These are phyloP conservation scores for Fusarium devonianum DNA, from an alignment of 2,329 filamentous ascomycete genomes.

Conservation along the genomic window DNA sequence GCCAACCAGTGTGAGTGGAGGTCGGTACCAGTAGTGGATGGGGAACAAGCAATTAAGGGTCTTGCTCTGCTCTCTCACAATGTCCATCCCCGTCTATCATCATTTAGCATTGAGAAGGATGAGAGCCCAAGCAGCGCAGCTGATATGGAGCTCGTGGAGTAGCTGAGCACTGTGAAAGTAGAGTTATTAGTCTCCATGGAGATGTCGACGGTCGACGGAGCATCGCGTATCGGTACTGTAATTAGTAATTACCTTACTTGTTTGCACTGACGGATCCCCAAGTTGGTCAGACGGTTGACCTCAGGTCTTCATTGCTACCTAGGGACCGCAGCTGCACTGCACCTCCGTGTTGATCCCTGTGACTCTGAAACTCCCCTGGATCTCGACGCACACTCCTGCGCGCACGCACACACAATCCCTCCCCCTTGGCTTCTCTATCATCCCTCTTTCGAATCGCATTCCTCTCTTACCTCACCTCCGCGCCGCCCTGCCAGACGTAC, in stretches of 20 bases:
- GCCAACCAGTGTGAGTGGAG: slow-evolving; percentile 30
- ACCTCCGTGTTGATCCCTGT: slow-evolving; percentile 40
- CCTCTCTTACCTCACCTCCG: slow-evolving; percentile 9
- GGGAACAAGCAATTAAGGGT: slow-evolving; percentile 35
- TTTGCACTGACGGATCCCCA: slow-evolving; percentile 6
- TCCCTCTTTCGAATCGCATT: slow-evolving; percentile 14
- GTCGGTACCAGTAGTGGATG: slow-evolving; percentile 27
- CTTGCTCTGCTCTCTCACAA: slow-evolving; percentile 31
- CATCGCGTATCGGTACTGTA: background rate
- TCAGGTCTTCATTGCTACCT: slow-evolving; percentile 17
- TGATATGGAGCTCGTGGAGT: background rate
- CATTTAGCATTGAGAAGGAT: no score
- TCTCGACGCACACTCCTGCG: slow-evolving; percentile 23
- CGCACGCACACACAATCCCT: slow-evolving; percentile 7
- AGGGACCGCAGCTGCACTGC: no score
- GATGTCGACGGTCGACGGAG: background rate
- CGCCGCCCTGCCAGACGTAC: slow-evolving; percentile 13
- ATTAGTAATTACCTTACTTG: no score
- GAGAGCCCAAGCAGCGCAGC: slow-evolving; percentile 5
- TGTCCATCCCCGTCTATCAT: slow-evolving; percentile 20
- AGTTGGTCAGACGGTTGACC: slow-evolving; percentile 10
- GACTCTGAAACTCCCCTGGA: slow-evolving; percentile 42
- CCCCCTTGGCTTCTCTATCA: slow-evolving; percentile 9
- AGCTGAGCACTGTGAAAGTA: no score
- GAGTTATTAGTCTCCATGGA: no score